Base-by-base conservation (phyloP, 1,284 basidiomycete genomes). In the Boletus semigastroideus region DNA sequence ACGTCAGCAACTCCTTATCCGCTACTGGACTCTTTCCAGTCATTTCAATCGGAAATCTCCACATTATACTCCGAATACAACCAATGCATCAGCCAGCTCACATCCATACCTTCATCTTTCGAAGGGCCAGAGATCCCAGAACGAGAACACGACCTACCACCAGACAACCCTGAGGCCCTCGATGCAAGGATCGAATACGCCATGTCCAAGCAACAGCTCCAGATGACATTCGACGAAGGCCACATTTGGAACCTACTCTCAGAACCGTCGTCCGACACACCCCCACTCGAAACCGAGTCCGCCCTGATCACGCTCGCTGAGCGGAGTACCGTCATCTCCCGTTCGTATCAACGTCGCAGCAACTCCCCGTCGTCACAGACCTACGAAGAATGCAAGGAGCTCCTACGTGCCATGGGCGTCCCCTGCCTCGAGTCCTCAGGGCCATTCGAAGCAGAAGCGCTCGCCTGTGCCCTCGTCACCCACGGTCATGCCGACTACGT, bases 401-500 rank as follows among this genome's bases (percentile, higher is more conserved):
- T 94, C 16, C 61, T 94, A 5, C 60, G 67, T 20, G 84, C 84
- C 0, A 86, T 94, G 84, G 91, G 92, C 14, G 77, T 94, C 1
- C 86, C 87, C 0, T 87, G 85, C 59, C 65, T 94, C 30, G 79
- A 87, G 12, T 74, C 86, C 7, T 70, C 72, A 1, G 84, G 84
- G 0, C 80, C 85, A 0, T 86, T 79, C 57, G 92, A 95, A 65
- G 92, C 87, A 0, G 92, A 95, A 68, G 91, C 88, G 1, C 70
- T 94, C 20, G 92, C 91, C 1, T 79, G 87, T 2, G 78, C 87
- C 4, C 73, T 94, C 41, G 91, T 91, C 8, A 60, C 82, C 13
- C 72, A 80, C 16, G 92, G 92, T 0, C 61, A 78, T 38, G 92
- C 88, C 0, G 90, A 94, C 68, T 92, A 82, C 63, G 92, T 94